Evolutionary conservation across 495 filamentous ascomycete genomes (phyloP).

Genomic region (Cercophora newfieldiana): DNA sequence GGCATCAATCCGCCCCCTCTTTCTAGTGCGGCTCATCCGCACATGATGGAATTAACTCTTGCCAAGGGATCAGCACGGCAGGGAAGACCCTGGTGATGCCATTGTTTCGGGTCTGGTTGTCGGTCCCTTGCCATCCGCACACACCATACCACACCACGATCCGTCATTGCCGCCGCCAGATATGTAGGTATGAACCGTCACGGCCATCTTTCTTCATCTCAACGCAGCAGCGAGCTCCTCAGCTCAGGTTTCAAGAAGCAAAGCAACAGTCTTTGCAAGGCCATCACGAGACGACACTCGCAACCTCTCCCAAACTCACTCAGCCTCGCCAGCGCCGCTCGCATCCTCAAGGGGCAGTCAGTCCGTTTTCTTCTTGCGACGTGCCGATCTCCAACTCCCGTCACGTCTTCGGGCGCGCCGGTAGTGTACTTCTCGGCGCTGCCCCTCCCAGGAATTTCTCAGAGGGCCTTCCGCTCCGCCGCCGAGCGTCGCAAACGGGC

Average conservation of each 20-base stretch:
- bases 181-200: background rate
- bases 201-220: background rate
- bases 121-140: background rate
- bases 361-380: background rate
- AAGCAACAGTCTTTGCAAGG: no score
- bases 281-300: no score
- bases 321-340: no score
- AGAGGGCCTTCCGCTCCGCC: constrained; percentile 1
- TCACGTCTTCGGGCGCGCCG: background rate
- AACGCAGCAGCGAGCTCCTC: no score
- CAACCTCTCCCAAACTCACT: no score
- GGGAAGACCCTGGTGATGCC: constrained; percentile 7
- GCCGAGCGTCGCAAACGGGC: background rate
- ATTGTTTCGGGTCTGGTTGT: constrained; percentile 5
- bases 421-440: background rate
- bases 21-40: background rate
- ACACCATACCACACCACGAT: background rate
- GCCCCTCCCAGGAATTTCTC: background rate
- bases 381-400: background rate
- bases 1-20: background rate
- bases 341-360: background rate
- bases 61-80: constrained; percentile 6
- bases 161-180: background rate
- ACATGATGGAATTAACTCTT: background rate
- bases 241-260: no score